Evolutionary conservation across 2,329 filamentous ascomycete genomes (phyloP), one percentile per base, ranked within the genome.

Genomic region (Hypoxylon sp.): DNA sequence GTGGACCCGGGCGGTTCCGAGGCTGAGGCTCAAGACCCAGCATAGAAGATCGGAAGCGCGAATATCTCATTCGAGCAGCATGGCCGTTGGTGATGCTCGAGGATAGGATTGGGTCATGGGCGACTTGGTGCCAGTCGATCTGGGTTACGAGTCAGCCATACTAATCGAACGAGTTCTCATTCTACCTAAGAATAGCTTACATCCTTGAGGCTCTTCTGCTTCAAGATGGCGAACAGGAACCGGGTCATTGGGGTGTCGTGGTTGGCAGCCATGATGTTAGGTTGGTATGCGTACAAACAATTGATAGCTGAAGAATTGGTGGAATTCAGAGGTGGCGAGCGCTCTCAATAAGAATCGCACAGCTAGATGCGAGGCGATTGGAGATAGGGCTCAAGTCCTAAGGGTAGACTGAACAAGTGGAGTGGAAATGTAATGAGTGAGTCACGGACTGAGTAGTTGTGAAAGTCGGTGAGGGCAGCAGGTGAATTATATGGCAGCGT

Each of bases 71-170:
- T 36, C 81, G 77, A 21, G 81, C 81, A 20, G 81, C 81, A 66
- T 84, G 81, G 32, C 81, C 81, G 62, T 84, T 84, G 55, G 79
- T 76, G 51, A 84, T 83, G 59, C 76, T 72, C 38, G 82, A 74
- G 16, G 75, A 57, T 7, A 84, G 73, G 36, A 81, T 73, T 13
- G 80, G 79, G 52, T 83, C 78, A 25, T 73, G 67, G 43, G 81
- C 81, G 32, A 84, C 81, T 63, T 75, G 68, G 53, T 78, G 78
- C 81, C 81, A 84, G 65, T 84, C 78, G 62, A 84, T 82, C 81
- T 84, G 45, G 26, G 19, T 5, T n/a, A 16, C 4, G 31, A 4
- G 36, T 66, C 38, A 68, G 61, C 30, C 35, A n/a, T n/a, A n/a
- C n/a, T n/a, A n/a, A n/a, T n/a, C n/a, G n/a, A n/a, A n/a, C n/a